Base-by-base conservation (phyloP, 1,139 yeast species). In the Saccharomycopsis hybrid region DNA sequence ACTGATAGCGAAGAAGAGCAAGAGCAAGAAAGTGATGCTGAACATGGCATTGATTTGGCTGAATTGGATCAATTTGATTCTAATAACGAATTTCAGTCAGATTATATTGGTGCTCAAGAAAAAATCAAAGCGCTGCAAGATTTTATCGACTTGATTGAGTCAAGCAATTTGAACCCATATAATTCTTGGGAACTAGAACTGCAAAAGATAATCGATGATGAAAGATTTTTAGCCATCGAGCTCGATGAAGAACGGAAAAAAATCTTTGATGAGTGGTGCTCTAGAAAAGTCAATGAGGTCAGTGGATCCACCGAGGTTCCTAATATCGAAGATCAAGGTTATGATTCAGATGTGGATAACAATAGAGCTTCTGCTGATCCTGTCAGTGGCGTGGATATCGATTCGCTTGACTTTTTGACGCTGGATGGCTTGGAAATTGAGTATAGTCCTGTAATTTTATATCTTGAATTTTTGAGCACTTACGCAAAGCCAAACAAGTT, bases 171-270 rank as follows among this genome's bases (percentile, higher is more conserved):
- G 3, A 69, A 74, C 53, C 74, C 77, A 1, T 73, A 58, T 53
- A 64, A 72, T 3, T 59, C 74, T 0, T 78, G 80, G 77, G 78
- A 74, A 40, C 58, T 63, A 0, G 80, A 75, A 56, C 62, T 68
- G n/a, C 59, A 62, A 4, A 65, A 65, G 41, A 56, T 78, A 1
- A 58, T 70, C 1, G 55, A 64, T 32, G 74, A 73, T 47, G 69
- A 72, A 1, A 59, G 71, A 28, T 77, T 68, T 57, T 62, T 64
- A 41, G 60, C 56, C 5, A 53, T 73, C 36, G 73, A 68, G 35
- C 58, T 63, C 13, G 66, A 68, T 44, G 57, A 57, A 38, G 62
- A 58, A 35, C 61, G 80, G 43, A 62, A 62, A 42, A 64, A 60
- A 0, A 59, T 68, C 5, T 76, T 72, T 56, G 71, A 73, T 47